Base-by-base conservation (phyloP, 495 filamentous ascomycete genomes). In the Annulohypoxylon stygium region DNA sequence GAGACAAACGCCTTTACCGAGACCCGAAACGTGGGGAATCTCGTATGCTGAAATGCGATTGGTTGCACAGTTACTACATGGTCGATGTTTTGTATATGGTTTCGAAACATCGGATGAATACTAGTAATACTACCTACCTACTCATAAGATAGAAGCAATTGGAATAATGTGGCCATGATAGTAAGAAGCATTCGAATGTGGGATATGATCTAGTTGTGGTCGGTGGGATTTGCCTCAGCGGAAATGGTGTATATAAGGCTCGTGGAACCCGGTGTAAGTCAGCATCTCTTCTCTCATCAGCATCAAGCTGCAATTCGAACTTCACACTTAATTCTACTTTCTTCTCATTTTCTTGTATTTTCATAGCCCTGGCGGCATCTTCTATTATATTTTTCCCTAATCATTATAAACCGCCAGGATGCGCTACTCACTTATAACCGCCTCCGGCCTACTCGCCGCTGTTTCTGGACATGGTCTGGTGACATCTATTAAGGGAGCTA, bases 401-500 rank as follows among this genome's bases (percentile, higher is more conserved):
- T 61, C 7, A 37, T 9, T n/a, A 58, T 16, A 67, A 71, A 1
- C 26, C 36, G 37, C 26, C 67, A 80, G 53, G 41, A 83, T 83
- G 81, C 78, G 74, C 54, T 71, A 76, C 71, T 76, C 74, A 25
- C 54, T 71, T 23, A 41, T 76, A 55, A 47, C 78, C 39, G 54
- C 69, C 18, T 67, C 81, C 26, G 57, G 78, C 50, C 63, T 78
- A 58, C 68, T 83, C 45, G 75, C 75, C 47, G 48, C 60, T 33
- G 64, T 76, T 65, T 76, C 81, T 14, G 78, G 77, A 9, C 86
- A 88, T 68, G 86, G 86, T 70, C 78, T 88, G 12, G 80, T 88
- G 55, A 86, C 85, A 51, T 78, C 81, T 16, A 81, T 88, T 73
- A 70, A 78, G 23, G 86, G 86, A 39, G 85, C 86, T 26, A 88